A percentile compares a stretch with the other conserved stretches of the same genome.
phyloP scores from a whole-genome alignment of 441 rosid species.

The Adansonia rubrostipa region DNA sequence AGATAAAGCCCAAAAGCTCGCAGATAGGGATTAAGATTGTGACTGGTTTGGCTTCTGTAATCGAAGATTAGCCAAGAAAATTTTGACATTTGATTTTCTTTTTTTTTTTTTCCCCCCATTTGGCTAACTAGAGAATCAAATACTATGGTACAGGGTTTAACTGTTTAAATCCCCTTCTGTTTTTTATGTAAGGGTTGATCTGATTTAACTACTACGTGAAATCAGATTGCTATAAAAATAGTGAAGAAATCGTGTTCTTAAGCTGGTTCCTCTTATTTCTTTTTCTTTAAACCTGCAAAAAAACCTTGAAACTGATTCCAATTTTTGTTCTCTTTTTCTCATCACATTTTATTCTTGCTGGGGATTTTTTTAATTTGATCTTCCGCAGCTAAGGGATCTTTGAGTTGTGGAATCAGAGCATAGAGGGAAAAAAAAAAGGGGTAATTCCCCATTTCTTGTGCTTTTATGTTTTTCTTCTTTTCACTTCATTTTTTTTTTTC shows the following conservation, averaged over 20 bases:
- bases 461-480: background rate
- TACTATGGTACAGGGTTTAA: conserved; percentile 22
- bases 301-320: background rate
- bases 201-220: conserved; percentile 42
- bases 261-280: background rate
- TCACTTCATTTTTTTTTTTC: background rate
- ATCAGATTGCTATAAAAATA: conserved; percentile 19
- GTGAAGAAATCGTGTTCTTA: background rate
- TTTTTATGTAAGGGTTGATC: conserved; percentile 53
- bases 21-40: conserved; percentile 43
- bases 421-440: conserved; percentile 9
- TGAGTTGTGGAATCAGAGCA: conserved; percentile 14
- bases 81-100: conserved; percentile 21
- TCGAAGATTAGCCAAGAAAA: conserved; percentile 44
- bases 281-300: background rate
- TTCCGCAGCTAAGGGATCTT: background rate
- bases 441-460: conserved; percentile 9
- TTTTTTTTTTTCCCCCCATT: background rate
- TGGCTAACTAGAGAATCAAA: conserved; percentile 22
- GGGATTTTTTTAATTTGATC: background rate
- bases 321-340: background rate
- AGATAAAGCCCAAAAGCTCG: conserved; percentile 47
- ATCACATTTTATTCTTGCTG: background rate
- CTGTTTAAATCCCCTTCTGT: conserved; percentile 44
- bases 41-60: conserved; percentile 58